Evolutionary conservation across 1,284 basidiomycete species (phyloP), one percentile per base, ranked within the genome.

Genomic region (Ceratobasidium sp.): DNA sequence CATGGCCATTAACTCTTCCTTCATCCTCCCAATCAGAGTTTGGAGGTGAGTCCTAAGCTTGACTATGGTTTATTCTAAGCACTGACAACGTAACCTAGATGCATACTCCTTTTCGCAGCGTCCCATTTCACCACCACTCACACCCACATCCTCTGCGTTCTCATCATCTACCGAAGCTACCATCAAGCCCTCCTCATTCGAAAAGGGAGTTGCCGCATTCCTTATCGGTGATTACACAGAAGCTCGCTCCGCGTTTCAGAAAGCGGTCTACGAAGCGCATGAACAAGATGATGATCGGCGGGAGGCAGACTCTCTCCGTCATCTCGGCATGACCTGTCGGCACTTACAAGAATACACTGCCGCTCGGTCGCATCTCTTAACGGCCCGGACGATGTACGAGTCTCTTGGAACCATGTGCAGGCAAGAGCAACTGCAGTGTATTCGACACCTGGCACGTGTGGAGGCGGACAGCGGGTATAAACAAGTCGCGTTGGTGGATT

Each of bases 251-350:
- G 26, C 65, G 20, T 66, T 75, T 44, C 61, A 66, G 15, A 33
- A 48, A 17, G 61, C 73, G 1, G 52, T 59, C 33, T 20, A 57
- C 5, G 48, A 75, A 17, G 62, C 46, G 33, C 73, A 57, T 50
- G 61, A 75, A 26, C 28, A 23, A 38, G 26, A 17, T 23, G 54
- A 75, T 28, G 26, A 15, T 12, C 73, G 44, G 10, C 61, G 50
- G 26, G 73, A 75, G 33, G 73, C 73, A 26, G 73, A 75, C 33
- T 54, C 61, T 20, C 40, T 75, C 1, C 38, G 44, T n/a, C 73
- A 57, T 23, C 73, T 75, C 15, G 73, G 73, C 10, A 56, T 28
- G 13, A 42, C 73, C 20, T 61, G 73, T 28, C 57, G 70, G 23
- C 57, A 74, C 23, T 48, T 75, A 13, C 46, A 46, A 46, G 50